Conservation (phyloP, 1,284 basidiomycete species). For the Paramarasmius palmivorus region DNA sequence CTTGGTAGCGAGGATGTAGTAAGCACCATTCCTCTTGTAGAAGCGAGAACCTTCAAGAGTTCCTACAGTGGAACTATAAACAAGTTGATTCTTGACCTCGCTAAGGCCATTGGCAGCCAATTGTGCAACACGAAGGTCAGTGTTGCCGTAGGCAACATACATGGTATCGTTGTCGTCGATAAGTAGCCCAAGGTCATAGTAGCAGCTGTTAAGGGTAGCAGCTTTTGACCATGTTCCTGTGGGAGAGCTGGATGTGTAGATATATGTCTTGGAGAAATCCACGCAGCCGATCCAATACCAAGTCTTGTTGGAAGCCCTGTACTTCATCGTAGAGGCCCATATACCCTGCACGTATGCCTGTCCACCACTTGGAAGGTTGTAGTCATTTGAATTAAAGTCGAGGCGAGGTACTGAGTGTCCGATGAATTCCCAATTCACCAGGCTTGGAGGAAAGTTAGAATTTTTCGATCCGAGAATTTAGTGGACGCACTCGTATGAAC, state of each 20-base stretch:
- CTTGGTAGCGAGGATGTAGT: constrained; percentile 20
- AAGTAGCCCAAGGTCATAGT: constrained; percentile 21
- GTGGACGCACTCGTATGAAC: too few species aligned
- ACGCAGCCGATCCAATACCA: constrained; percentile 28
- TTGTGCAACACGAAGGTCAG: constrained; percentile 18
- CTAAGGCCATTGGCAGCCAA: constrained; percentile 17
- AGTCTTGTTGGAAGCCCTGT: constrained; percentile 17
- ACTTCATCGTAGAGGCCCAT: constrained; percentile 25
- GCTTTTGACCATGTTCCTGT: constrained; percentile 16
- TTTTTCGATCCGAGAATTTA: too few species aligned
- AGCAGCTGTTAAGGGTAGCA: constrained; percentile 17
- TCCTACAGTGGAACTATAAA: constrained; percentile 11
- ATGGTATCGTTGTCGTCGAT: constrained; percentile 23
- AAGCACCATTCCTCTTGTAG: constrained; percentile 20
- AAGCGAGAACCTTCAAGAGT: constrained; percentile 20
- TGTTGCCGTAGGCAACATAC: constrained; percentile 20
- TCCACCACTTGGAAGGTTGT: constrained; percentile 18
- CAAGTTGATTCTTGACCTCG: constrained; percentile 14
- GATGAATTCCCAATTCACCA: constrained; percentile 29
- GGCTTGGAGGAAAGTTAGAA: too few species aligned
- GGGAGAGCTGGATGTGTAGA: constrained; percentile 16
- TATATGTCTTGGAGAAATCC: constrained; percentile 20
- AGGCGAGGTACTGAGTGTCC: constrained; percentile 26
- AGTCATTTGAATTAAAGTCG: constrained; percentile 15
- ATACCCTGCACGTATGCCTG: constrained; percentile 26